Base-by-base conservation (phyloP, 208 protist genomes). In the Baffinella frigidus region DNA sequence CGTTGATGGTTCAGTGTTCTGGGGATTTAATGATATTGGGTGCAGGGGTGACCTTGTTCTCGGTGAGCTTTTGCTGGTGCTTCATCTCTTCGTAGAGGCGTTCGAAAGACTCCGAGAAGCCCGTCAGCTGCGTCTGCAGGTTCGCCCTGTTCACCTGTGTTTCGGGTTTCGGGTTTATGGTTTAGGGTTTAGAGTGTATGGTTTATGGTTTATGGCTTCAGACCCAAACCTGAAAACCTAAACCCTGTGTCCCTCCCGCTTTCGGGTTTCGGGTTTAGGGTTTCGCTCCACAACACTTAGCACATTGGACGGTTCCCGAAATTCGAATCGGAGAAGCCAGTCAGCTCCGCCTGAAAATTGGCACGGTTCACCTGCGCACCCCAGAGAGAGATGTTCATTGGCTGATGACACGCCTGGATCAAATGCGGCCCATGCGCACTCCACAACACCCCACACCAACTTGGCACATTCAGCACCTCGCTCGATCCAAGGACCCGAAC, bases 81-180 rank as follows among this genome's bases (percentile, higher is more conserved):
- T 67, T 87, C 77, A 87, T 87, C 44, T 87, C 77, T n/a, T 87
- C 77, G 44, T 87, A 87, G 14, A 87, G 38, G 14, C 27, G 9
- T 3, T 87, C 39, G 48, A 87, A 17, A 14, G 20, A 14, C 77
- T 87, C 77, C 27, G 27, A 39, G 44, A 61, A 87, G 33, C 38
- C 77, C 1, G 77, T 61, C n/a, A 87, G 77, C 77, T 62, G 36
- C 4, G 77, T 64, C 56, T 64, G 56, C 24, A 64, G 56, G 56
- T 64, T 64, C 24, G 56, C 56, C 24, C 56, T 14, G 56, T 64
- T 64, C 24, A 64, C 56, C 20, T 24, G 48, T 7, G 48, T 56
- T 56, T 17, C 7, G 48, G 17, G 48, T 24, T 17, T 56, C 17
- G 11, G 11, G 7, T 56, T 56, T 56, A 7, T 56, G 11, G 7